A percentile compares a stretch with the other conserved stretches of the same genome.
These are phyloP conservation scores for Scutellaria minor DNA, from an alignment of 257 asterid genomes.

Conservation along the genomic window DNA sequence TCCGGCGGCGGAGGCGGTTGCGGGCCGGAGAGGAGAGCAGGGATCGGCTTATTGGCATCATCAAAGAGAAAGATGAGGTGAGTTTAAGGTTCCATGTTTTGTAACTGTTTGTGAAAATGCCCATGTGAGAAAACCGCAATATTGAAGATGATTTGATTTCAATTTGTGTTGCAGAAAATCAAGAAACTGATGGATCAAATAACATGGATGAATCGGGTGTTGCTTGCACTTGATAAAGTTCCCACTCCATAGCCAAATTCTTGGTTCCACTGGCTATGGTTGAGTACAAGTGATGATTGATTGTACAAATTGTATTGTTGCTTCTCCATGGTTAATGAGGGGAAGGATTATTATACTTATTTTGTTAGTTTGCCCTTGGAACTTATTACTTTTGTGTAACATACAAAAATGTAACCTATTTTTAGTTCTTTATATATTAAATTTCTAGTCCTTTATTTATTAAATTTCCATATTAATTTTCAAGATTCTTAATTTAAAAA, in stretches of 20 bases:
- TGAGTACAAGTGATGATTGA: neutral
- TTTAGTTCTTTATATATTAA: too few relatives aligned
- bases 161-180: slow-evolving; percentile 59
- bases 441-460: too few relatives aligned
- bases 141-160: neutral
- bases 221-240: slow-evolving; percentile 48
- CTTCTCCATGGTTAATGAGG: slow-evolving; percentile 11
- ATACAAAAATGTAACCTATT: too few relatives aligned
- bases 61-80: slow-evolving; percentile 55
- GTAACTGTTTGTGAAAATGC: slow-evolving; percentile 51
- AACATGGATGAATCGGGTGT: slow-evolving; percentile 65
- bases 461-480: too few relatives aligned
- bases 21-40: slow-evolving; percentile 23
- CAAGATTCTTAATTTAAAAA: too few relatives aligned
- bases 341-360: neutral
- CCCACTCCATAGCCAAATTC: slow-evolving; percentile 31
- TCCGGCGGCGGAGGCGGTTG: slow-evolving; percentile 48
- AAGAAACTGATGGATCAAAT: slow-evolving; percentile 64
- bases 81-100: neutral
- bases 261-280: too few relatives aligned
- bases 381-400: neutral
- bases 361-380: too few relatives aligned
- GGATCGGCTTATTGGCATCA: slow-evolving; percentile 37
- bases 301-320: slow-evolving; percentile 34
- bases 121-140: slow-evolving; percentile 6